A percentile compares a stretch with the other conserved stretches of the same genome.
Conservation (phyloP, 2,329 filamentous ascomycete genomes). For the Fusarium albidum region DNA sequence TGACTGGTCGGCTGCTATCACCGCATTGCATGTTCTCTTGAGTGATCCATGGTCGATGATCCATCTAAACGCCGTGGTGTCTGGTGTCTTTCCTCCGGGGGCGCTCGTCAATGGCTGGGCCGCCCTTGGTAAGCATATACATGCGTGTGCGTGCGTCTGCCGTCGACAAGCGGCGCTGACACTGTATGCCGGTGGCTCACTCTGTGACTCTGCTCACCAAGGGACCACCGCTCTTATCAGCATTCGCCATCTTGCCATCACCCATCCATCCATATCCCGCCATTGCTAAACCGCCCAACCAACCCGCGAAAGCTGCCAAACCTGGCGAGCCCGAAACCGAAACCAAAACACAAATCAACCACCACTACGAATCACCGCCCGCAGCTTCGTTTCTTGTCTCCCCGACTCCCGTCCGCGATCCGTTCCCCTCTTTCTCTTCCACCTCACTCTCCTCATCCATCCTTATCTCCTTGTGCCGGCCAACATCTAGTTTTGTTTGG, state of each 20-base stretch:
- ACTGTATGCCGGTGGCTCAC: constrained; percentile 16
- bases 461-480: neutral
- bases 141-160: constrained; percentile 2
- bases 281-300: constrained; percentile 23
- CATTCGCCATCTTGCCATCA: constrained; percentile 35
- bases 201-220: neutral
- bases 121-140: constrained; percentile 4
- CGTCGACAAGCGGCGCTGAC: constrained; percentile 4
- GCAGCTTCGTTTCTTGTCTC: constrained; percentile 10
- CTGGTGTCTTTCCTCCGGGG: constrained; percentile 5
- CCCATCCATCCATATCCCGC: constrained; percentile 26
- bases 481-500: constrained; percentile 9
- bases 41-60: constrained; percentile 19
- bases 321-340: constrained; percentile 24
- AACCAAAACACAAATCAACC: constrained; percentile 28
- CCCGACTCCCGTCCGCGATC: constrained; percentile 29
- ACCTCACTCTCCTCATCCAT: constrained; percentile 11
- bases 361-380: constrained; percentile 11
- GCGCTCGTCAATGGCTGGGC: constrained; percentile 13
- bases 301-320: constrained; percentile 5
- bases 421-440: constrained; percentile 27
- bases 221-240: constrained; percentile 32
- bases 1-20: constrained; percentile 36
- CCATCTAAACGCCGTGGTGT: constrained; percentile 23
- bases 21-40: constrained; percentile 30